Conservation (phyloP, 2,329 filamentous ascomycete genomes). For the Botrytis elliptica region DNA sequence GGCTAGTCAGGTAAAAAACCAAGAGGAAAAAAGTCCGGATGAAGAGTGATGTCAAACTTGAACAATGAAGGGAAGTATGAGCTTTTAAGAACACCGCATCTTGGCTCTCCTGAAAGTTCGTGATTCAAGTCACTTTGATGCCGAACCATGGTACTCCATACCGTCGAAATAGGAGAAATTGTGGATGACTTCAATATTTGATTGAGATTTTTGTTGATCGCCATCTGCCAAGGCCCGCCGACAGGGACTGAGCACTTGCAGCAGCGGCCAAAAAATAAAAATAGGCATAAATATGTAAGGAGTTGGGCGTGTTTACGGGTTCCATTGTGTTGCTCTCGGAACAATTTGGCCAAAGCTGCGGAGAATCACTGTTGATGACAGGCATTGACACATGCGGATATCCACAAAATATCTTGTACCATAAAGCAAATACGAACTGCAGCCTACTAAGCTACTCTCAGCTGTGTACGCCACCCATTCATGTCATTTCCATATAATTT, state of each 20-base stretch:
- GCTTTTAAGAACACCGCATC: background rate
- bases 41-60: background rate
- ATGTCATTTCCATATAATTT: slow-evolving; percentile 8
- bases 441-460: background rate
- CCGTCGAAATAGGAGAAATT: slow-evolving; percentile 11
- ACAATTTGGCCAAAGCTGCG: background rate
- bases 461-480: slow-evolving; percentile 13
- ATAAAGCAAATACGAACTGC: background rate
- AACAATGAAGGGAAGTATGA: background rate
- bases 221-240: background rate
- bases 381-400: background rate
- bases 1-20: background rate
- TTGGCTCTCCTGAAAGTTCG: background rate
- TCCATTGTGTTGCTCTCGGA: background rate
- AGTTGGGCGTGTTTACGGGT: background rate
- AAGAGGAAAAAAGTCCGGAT: background rate
- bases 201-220: background rate
- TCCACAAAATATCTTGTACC: background rate
- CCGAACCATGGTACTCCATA: background rate
- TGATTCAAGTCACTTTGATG: background rate
- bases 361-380: background rate
- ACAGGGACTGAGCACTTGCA: background rate
- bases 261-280: background rate
- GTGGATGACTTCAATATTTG: background rate
- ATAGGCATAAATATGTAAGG: background rate